phyloP scores from a whole-genome alignment of 306 rosid genomes.

The Castanea sativa region DNA sequence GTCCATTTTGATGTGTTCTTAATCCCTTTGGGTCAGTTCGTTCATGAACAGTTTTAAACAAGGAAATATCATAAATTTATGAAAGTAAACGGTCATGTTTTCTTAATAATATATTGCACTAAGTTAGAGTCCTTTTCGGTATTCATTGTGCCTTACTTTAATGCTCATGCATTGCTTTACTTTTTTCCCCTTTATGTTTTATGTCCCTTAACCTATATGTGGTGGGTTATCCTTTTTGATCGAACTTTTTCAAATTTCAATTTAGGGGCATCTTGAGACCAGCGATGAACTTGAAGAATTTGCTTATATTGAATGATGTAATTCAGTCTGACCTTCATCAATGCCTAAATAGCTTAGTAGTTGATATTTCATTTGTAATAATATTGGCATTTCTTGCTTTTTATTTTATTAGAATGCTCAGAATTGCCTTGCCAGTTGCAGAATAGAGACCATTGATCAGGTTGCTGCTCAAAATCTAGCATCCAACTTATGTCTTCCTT shows the following conservation, averaged over 20 bases:
- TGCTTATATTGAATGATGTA: conserved; percentile 64
- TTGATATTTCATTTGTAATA: conserved; percentile 8
- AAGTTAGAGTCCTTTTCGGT: background rate
- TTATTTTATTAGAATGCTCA: conserved; percentile 62
- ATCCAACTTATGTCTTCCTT: conserved; percentile 54
- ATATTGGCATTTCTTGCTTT: conserved; percentile 22
- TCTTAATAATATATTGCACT: background rate
- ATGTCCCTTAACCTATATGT: conserved; percentile 26
- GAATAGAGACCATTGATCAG: conserved; percentile 55
- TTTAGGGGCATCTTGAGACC: conserved; percentile 95
- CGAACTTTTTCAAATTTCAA: conserved; percentile 46
- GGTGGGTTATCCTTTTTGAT: conserved; percentile 32
- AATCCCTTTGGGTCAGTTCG: no score
- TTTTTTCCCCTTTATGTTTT: background rate
- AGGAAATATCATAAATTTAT: background rate
- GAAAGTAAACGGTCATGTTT: background rate
- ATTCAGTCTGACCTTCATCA: conserved; percentile 25
- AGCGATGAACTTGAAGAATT: conserved; percentile 63
- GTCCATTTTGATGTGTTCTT: no score
- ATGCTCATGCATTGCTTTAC: background rate
- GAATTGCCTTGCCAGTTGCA: conserved; percentile 74
- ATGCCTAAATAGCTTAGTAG: conserved; percentile 9
- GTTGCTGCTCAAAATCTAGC: conserved; percentile 57
- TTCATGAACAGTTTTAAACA: no score
- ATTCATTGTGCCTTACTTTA: background rate